Percentiles rank a stretch among this genome's conserved stretches.
Conservation (phyloP, 2,329 filamentous ascomycete genomes). For the Alternaria brassicicola region DNA sequence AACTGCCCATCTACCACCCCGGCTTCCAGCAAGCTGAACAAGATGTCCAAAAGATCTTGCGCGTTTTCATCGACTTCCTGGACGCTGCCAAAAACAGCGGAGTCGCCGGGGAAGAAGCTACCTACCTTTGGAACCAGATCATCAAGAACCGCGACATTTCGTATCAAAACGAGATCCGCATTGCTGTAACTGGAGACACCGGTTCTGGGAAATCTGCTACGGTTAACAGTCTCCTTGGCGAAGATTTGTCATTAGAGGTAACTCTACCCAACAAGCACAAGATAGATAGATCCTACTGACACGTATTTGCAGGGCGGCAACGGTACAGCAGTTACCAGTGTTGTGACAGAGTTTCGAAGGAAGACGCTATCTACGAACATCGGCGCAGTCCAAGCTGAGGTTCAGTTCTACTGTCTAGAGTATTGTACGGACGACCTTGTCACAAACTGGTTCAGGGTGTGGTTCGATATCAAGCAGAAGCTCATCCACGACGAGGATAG, state of each 20-base stretch:
- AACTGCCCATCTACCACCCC: constrained; percentile 26
- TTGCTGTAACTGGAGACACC: constrained; percentile 25
- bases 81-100: background rate
- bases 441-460: constrained; percentile 3
- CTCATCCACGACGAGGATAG: constrained; percentile 6
- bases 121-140: constrained; percentile 9
- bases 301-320: constrained; percentile 4
- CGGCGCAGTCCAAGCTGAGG: constrained; percentile 13
- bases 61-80: constrained; percentile 4
- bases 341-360: constrained; percentile 19
- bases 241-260: constrained; percentile 17
- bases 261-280: background rate
- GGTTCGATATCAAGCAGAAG: constrained; percentile 1
- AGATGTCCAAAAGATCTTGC: background rate
- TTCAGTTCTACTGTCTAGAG: constrained; percentile 18
- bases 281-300: background rate
- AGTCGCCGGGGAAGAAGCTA: constrained; percentile 5
- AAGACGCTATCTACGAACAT: constrained; percentile 1
- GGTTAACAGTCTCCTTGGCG: constrained; percentile 23
- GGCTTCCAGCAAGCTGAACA: constrained; percentile 5
- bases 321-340: constrained; percentile 13
- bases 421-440: constrained; percentile 10
- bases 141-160: background rate
- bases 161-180: constrained; percentile 4
- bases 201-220: constrained; percentile 27